These are phyloP conservation scores for Boletellus sp. DNA, from an alignment of 1,284 basidiomycete species.

Conservation along the genomic window DNA sequence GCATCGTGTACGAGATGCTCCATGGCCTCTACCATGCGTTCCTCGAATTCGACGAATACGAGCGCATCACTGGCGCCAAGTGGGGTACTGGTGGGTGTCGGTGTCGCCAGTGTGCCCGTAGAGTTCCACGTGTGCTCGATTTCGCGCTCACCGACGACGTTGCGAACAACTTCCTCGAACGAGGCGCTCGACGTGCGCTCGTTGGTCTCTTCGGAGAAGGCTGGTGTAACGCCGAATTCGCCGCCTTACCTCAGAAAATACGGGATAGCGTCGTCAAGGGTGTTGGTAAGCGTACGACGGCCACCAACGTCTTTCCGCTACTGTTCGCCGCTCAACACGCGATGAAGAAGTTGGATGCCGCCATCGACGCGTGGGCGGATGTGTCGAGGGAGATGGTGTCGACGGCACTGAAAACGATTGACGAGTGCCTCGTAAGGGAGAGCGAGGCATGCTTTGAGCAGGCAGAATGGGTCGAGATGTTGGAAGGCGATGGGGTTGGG, in stretches of 20 bases:
- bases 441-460: constrained; percentile 64
- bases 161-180: constrained; percentile 65
- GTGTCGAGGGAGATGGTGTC: constrained; percentile 62
- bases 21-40: constrained; percentile 85
- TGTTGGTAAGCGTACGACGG: constrained; percentile 62
- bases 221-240: constrained; percentile 82
- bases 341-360: constrained; percentile 47
- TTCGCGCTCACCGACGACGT: constrained; percentile 77
- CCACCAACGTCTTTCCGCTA: constrained; percentile 62
- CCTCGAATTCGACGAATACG: constrained; percentile 72
- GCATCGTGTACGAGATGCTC: constrained; percentile 82
- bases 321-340: constrained; percentile 67
- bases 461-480: constrained; percentile 67
- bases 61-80: constrained; percentile 62
- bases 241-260: constrained; percentile 60
- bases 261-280: constrained; percentile 69
- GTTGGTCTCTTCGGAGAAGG: constrained; percentile 81
- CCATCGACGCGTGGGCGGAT: constrained; percentile 69
- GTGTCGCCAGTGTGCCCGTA: constrained; percentile 75
- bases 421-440: constrained; percentile 57
- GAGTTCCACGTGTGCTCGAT: constrained; percentile 77
- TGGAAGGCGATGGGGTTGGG: constrained; percentile 64
- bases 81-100: constrained; percentile 79
- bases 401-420: constrained; percentile 54
- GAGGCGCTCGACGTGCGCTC: constrained; percentile 69